These are phyloP conservation scores for Pestalotiopsis fici DNA, from an alignment of 2,329 filamentous ascomycete species.

Conservation along the genomic window DNA sequence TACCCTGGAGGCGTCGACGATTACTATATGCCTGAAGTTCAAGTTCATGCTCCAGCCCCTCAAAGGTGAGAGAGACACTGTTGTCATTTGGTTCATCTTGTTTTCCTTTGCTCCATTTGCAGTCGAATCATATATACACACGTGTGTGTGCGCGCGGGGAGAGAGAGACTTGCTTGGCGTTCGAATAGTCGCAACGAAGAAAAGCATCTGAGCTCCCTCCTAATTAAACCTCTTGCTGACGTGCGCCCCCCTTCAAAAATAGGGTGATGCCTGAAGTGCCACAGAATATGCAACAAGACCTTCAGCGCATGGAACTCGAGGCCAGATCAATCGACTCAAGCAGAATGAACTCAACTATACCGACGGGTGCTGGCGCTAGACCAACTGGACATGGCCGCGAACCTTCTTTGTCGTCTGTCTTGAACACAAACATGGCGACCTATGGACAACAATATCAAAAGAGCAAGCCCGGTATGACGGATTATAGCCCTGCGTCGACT, in stretches of 20 bases:
- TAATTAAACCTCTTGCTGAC: constrained; percentile 2
- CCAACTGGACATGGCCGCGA: constrained; percentile 39
- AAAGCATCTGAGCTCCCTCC: not conserved
- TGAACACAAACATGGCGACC: constrained; percentile 28
- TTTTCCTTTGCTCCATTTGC: constrained; percentile 8
- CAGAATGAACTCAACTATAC: constrained; percentile 29
- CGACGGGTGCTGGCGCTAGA: constrained; percentile 25
- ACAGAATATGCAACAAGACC: constrained; percentile 92
- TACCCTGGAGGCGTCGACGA: constrained; percentile 60
- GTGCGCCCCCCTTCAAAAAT: constrained; percentile 13
- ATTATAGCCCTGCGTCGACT: constrained; percentile 33
- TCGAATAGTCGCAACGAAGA: not conserved
- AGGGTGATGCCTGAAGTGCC: constrained; percentile 95
- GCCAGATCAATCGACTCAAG: constrained; percentile 53
- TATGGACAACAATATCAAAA: constrained; percentile 31
- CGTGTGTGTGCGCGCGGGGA: not conserved
- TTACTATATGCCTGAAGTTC: constrained; percentile 63
- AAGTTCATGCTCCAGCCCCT: constrained; percentile 58
- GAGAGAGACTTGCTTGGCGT: not conserved
- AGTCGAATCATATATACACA: not conserved
- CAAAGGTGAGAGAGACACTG: constrained; percentile 49
- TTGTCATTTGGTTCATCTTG: constrained; percentile 1
- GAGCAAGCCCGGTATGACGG: constrained; percentile 29
- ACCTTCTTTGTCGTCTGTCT: constrained; percentile 41
- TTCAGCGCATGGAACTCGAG: constrained; percentile 87